These are phyloP conservation scores for Dothideomycetes sp. DNA, from an alignment of 2,329 filamentous ascomycete species.

Conservation along the genomic window DNA sequence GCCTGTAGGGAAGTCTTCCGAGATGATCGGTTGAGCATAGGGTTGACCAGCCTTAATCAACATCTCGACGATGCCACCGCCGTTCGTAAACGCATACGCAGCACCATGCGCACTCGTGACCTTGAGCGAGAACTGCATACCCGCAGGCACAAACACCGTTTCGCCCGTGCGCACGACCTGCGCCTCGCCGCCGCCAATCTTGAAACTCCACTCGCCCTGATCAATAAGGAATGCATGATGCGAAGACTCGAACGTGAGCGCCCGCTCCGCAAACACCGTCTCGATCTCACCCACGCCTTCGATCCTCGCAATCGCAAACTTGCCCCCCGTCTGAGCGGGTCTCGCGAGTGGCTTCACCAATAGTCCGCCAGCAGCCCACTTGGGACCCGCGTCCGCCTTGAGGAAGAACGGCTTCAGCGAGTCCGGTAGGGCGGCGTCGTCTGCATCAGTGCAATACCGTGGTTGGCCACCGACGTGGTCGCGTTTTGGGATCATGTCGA, in stretches of 20 bases:
- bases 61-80: conserved; percentile 35
- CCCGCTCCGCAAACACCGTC: conserved; percentile 13
- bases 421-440: conserved; percentile 30
- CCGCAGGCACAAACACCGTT: conserved; percentile 38
- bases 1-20: conserved; percentile 1
- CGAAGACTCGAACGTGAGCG: conserved; percentile 33
- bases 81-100: conserved; percentile 38
- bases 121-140: conserved; percentile 32
- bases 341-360: conserved; percentile 39
- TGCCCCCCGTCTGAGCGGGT: conserved; percentile 35
- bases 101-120: conserved; percentile 38
- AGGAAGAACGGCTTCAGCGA: conserved; percentile 38
- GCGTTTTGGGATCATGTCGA: conserved; percentile 44
- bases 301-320: conserved; percentile 44
- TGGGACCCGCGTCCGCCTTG: conserved; percentile 38
- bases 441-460: conserved; percentile 27
- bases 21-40: conserved; percentile 11
- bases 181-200: conserved; percentile 24
- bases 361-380: conserved; percentile 35
- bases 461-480: conserved; percentile 37
- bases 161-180: conserved; percentile 34
- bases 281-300: conserved; percentile 25
- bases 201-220: conserved; percentile 36
- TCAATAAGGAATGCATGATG: conserved; percentile 43
- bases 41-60: conserved; percentile 23